These are phyloP conservation scores for Aspergillus niger DNA, from an alignment of 2,329 filamentous ascomycete species.

Conservation along the genomic window DNA sequence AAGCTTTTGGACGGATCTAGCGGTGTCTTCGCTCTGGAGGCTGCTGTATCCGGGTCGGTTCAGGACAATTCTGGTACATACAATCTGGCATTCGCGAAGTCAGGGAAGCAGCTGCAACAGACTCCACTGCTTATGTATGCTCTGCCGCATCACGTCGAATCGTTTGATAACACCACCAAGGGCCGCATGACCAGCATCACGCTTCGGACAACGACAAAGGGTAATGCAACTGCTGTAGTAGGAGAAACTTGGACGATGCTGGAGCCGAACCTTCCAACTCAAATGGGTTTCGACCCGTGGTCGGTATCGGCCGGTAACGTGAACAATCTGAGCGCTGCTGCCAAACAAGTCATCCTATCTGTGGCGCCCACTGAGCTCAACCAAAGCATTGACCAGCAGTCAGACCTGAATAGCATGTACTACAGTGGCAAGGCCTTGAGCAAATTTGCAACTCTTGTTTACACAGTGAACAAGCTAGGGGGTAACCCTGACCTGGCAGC, in stretches of 20 bases:
- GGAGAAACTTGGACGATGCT: constrained; percentile 76
- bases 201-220: constrained; percentile 83
- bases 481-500: constrained; percentile 60
- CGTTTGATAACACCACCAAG: constrained; percentile 64
- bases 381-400: constrained; percentile 72
- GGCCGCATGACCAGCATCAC: constrained; percentile 56
- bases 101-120: constrained; percentile 60
- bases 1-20: constrained; percentile 71
- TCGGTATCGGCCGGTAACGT: constrained; percentile 51
- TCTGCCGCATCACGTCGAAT: constrained; percentile 79
- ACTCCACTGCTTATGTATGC: constrained; percentile 76
- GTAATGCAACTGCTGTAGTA: constrained; percentile 70
- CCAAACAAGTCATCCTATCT: constrained; percentile 61
- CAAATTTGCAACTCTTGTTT: constrained; percentile 72
- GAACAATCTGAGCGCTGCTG: constrained; percentile 46
- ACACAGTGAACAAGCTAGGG: constrained; percentile 65
- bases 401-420: constrained; percentile 84
- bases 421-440: constrained; percentile 83
- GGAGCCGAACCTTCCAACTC: constrained; percentile 70
- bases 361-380: constrained; percentile 72
- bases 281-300: constrained; percentile 81
- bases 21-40: constrained; percentile 71
- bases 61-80: constrained; percentile 67
- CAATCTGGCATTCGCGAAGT: constrained; percentile 70
- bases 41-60: constrained; percentile 64